phyloP scores from a whole-genome alignment of 371 early-diverging fungal genomes.

The Zopfochytrium polystomum region DNA sequence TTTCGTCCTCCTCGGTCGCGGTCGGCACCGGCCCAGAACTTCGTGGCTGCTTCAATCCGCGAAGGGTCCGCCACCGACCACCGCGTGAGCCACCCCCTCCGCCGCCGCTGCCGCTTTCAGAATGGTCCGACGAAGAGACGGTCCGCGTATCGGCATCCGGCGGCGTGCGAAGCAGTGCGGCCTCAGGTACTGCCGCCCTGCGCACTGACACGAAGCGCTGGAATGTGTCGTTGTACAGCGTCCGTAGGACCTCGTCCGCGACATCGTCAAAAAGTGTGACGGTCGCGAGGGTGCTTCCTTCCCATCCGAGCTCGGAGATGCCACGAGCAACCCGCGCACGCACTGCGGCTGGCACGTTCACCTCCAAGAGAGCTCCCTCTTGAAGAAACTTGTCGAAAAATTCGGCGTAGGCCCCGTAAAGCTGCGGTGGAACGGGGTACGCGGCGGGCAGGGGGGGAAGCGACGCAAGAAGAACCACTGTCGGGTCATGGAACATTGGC shows the following conservation, averaged over 20 bases:
- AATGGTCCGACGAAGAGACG: no score
- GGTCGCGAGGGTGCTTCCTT: neutral
- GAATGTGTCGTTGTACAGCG: conserved; percentile 25
- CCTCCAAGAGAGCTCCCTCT: neutral
- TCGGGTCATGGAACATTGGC: no score
- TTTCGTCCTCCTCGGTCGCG: no score
- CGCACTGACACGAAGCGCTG: conserved; percentile 10
- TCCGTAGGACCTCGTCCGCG: conserved; percentile 25
- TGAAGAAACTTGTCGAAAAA: neutral
- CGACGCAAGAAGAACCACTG: neutral
- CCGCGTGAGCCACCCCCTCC: no score
- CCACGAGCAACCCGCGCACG: neutral
- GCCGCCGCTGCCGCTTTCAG: no score
- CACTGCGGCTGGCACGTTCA: conserved; percentile 7
- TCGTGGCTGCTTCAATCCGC: no score
- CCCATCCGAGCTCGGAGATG: neutral
- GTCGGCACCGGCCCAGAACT: no score
- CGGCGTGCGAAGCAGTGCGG: no score
- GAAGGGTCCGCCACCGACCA: no score
- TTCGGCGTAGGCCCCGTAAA: neutral
- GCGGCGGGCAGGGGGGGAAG: neutral
- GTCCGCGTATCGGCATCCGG: no score
- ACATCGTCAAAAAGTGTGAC: conserved; percentile 24
- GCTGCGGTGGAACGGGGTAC: neutral
- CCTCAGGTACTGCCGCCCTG: neutral